These are phyloP conservation scores for Rhodotorula babjevae DNA, from an alignment of 768 basidiomycete species.

Conservation along the genomic window DNA sequence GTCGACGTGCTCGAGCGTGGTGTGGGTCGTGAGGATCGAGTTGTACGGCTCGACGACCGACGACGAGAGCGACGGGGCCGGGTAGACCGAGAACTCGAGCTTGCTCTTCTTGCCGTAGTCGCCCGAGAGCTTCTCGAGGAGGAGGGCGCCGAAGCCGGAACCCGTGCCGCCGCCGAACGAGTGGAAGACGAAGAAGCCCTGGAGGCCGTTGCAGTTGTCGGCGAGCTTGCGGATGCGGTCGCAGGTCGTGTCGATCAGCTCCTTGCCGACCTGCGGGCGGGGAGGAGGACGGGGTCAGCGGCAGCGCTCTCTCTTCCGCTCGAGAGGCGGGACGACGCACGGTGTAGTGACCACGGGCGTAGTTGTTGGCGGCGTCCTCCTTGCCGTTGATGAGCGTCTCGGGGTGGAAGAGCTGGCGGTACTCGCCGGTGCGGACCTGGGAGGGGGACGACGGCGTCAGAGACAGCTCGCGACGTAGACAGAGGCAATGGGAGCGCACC, in stretches of 20 bases:
- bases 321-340: not conserved
- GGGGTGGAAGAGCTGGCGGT: constrained; percentile 96
- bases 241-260: constrained; percentile 93
- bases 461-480: not conserved
- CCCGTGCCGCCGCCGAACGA: constrained; percentile 99
- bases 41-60: constrained; percentile 99
- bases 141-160: constrained; percentile 95
- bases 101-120: constrained; percentile 99
- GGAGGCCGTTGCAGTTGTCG: constrained; percentile 95
- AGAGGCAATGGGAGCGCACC: not conserved
- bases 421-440: constrained; percentile 85
- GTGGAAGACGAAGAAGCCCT: constrained; percentile 99
- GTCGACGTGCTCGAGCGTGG: constrained; percentile 99
- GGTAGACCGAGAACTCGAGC: constrained; percentile 67
- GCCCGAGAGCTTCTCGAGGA: constrained; percentile 91
- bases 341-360: constrained; percentile 51
- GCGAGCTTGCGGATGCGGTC: constrained; percentile 94
- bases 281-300: constrained; percentile 43
- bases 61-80: constrained; percentile 41
- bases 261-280: constrained; percentile 72
- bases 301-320: not conserved
- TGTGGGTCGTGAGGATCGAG: constrained; percentile 82
- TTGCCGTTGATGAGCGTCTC: constrained; percentile 98
- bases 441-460: not conserved
- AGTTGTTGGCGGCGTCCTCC: constrained; percentile 99